Percentiles rank a stretch among this genome's conserved stretches.
Conservation (phyloP, 345 rosid species). For the Arabidopsis arenosa region DNA sequence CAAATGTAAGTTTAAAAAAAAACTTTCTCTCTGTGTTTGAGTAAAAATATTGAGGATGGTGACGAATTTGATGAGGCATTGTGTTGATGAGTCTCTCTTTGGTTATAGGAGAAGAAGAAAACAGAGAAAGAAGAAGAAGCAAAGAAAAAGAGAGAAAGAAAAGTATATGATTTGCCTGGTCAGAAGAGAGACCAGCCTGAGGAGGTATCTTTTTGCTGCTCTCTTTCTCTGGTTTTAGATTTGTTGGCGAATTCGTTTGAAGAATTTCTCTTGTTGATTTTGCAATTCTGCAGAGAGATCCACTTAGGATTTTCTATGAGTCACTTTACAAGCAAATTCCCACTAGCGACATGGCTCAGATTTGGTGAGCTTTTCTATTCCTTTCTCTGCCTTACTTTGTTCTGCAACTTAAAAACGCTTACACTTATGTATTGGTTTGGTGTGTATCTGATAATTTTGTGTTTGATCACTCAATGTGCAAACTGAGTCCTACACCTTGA, state of each 20-base stretch:
- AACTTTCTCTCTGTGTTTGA: neutral
- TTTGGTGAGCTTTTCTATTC: conserved; percentile 68
- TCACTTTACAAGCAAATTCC: conserved; percentile 79
- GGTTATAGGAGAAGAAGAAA: conserved; percentile 53
- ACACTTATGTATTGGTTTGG: conserved; percentile 9
- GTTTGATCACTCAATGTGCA: conserved; percentile 4
- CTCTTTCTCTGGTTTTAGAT: neutral
- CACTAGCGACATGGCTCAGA: conserved; percentile 86
- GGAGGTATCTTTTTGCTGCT: conserved; percentile 54
- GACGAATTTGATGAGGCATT: conserved; percentile 10
- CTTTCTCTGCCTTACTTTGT: neutral
- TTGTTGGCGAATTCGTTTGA: conserved; percentile 17
- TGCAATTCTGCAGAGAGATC: conserved; percentile 77
- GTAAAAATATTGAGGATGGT: conserved; percentile 4
- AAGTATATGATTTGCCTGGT: conserved; percentile 84
- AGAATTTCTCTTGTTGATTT: conserved; percentile 13
- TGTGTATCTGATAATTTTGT: conserved; percentile 4
- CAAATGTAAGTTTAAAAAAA: conserved; percentile 50
- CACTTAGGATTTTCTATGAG: conserved; percentile 90
- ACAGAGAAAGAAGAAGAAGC: conserved; percentile 48
- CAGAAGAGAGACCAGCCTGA: conserved; percentile 88
- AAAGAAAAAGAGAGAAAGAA: conserved; percentile 73
- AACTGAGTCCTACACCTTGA: neutral
- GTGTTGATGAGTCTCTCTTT: conserved; percentile 23
- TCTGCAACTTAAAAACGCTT: conserved; percentile 1